Base-by-base conservation (phyloP, 208 protist species). In the Vickermania ingenoplastis region DNA sequence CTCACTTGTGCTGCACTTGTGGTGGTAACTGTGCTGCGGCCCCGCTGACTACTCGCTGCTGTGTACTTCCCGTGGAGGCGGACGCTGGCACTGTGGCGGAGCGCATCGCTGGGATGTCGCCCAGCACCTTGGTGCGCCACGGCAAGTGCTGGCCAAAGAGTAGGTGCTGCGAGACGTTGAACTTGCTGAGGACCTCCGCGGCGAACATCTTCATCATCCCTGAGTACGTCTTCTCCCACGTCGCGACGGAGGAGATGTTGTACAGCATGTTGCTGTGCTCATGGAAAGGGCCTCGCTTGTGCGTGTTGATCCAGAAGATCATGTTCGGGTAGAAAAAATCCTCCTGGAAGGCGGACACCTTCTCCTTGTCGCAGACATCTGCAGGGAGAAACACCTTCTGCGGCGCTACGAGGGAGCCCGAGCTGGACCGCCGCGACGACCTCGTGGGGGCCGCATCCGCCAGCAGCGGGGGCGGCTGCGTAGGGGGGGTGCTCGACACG, bases 161-260 rank as follows among this genome's bases (percentile, higher is more conserved):
- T 7, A 98, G 83, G 70, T 98, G 97, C 73, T 98, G 95, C 49
- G 97, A 83, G 0, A 98, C 92, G 28, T 96, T 95, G 60, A 94
- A 94, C 76, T 98, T 98, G 55, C 31, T 28, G 14, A 98, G 73
- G 36, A 98, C 94, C 73, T 98, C 95, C 22, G 67, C 92, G 17
- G 86, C 80, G 61, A 91, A 98, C 96, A 98, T 98, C 63, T 97
- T 97, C 22, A 96, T 65, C 80, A 98, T 86, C 11, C 96, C 96
- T 0, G 59, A 59, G 61, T 88, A 84, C 17, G 92, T 92, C 71
- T 97, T 97, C 31, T 49, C 13, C 94, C 96, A 98, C 23, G 31
- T 54, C 45, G 76, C 64, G 31, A 97, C 87, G 7, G 69, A 79
- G 36, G 77, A 89, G 67, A 98, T 95, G 75, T 92, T 92, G 67